Evolutionary conservation across 1,284 basidiomycete species (phyloP).

Genomic region (Caloboletus firmus): DNA sequence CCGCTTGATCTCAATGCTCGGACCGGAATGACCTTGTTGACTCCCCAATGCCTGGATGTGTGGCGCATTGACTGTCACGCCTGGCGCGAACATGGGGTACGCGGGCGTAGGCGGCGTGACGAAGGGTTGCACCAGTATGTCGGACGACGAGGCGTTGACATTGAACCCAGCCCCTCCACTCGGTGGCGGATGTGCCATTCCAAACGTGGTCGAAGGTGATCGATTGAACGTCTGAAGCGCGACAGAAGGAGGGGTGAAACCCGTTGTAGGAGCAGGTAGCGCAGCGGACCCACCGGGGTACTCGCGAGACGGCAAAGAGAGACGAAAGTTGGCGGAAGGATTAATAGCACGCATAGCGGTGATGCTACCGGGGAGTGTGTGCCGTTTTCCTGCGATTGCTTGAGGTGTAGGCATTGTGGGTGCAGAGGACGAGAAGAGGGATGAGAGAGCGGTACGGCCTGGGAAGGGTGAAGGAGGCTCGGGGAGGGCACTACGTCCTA

Average conservation of each 20-base stretch:
- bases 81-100: conserved; percentile 64
- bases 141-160: conserved; percentile 3
- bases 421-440: conserved; percentile 20
- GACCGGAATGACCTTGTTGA: conserved; percentile 48
- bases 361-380: conserved; percentile 46
- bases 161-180: conserved; percentile 1
- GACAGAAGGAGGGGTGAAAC: conserved; percentile 41
- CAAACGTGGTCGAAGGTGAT: conserved; percentile 49
- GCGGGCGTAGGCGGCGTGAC: conserved; percentile 60
- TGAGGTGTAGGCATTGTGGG: conserved; percentile 28
- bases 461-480: conserved; percentile 77
- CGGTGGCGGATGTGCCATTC: conserved; percentile 35
- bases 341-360: conserved; percentile 42
- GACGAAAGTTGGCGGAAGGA: conserved; percentile 36
- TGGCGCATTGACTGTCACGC: conserved; percentile 49
- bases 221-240: conserved; percentile 42
- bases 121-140: conserved; percentile 18
- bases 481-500: conserved; percentile 55
- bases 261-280: conserved; percentile 2
- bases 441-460: conserved; percentile 32
- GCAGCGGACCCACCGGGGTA: conserved; percentile 19
- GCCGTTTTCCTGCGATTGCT: conserved; percentile 58
- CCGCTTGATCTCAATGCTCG: conserved; percentile 63
- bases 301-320: conserved; percentile 34
- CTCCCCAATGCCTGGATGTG: conserved; percentile 53